Base-by-base conservation (phyloP, 768 basidiomycete genomes). In the Amanita exitialis region DNA sequence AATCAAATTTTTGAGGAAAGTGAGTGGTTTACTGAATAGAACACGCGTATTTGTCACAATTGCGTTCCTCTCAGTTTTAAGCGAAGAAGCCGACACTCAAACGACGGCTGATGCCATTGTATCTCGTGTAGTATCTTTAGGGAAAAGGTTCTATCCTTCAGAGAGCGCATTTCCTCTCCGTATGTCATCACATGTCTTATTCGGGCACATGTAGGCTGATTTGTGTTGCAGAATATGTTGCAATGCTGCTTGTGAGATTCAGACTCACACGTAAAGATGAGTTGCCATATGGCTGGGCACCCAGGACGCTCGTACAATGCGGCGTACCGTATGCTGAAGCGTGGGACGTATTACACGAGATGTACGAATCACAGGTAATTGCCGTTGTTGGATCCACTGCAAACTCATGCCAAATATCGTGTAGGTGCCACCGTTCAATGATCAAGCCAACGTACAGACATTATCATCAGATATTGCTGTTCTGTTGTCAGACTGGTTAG, bases 131-230 rank as follows among this genome's bases (percentile, higher is more conserved):
- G 75, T 83, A 18, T 77, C 83, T 2, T 72, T 96, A 4, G 90
- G 87, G 16, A 82, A 88, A 57, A 75, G 89, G 18, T 95, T 94
- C 63, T 91, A 88, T 62, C 90, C 93, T 0, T 95, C 92, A 2
- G 90, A 92, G 54, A 82, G 82, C 53, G 87, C 91, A 8, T 93
- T 95, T 66, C 92, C 92, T 15, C 69, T 93, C 25, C 79, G 92
- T 93, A 59, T 62, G 89, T 65, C 27, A n/a, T 30, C 3, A 16
- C 15, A 28, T 46, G 44, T 18, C 55, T 43, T 23, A 49, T 30
- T 21, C 27, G 39, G 20, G 52, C 4, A 28, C 42, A 15, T 5
- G n/a, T 36, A 18, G 54, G 35, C 23, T 30, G 28, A 52, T n/a
- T n/a, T 36, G 37, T 37, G 53, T 37, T 53, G 4, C 58, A 96